Evolutionary conservation across 2,329 filamentous ascomycete species (phyloP).

Genomic region (Dothiorella sarmentorum): DNA sequence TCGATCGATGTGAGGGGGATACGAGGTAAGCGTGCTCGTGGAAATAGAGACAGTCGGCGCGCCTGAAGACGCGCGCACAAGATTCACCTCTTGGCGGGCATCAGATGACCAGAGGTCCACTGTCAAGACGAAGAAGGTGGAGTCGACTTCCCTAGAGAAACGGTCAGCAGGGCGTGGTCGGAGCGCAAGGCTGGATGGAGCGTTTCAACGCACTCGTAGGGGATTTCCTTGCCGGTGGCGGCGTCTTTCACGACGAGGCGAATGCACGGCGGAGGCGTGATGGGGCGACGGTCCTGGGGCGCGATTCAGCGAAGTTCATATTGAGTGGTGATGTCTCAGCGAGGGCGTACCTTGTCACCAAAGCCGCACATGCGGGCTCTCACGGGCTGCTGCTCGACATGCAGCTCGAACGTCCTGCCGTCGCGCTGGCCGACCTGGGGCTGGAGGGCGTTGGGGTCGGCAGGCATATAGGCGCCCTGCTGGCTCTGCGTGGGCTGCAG

Average conservation of each 20-base stretch:
- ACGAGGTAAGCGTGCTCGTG: slow-evolving; percentile 75
- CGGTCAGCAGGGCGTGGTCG: neutral
- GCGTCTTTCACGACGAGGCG: slow-evolving; percentile 75
- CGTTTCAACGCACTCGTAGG: slow-evolving; percentile 64
- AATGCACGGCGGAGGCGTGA: slow-evolving; percentile 92
- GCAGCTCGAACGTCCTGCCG: slow-evolving; percentile 50
- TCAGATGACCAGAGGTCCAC: slow-evolving; percentile 67
- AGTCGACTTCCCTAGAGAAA: slow-evolving; percentile 60
- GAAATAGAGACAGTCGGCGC: slow-evolving; percentile 70
- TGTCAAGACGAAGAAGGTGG: slow-evolving; percentile 64
- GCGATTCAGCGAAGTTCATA: neutral
- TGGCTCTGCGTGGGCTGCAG: neutral
- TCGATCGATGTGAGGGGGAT: slow-evolving; percentile 53
- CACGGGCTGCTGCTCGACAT: slow-evolving; percentile 85
- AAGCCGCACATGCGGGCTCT: slow-evolving; percentile 98
- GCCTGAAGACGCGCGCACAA: slow-evolving; percentile 62
- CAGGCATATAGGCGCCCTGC: neutral
- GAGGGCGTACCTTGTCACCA: slow-evolving; percentile 75
- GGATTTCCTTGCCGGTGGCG: slow-evolving; percentile 72
- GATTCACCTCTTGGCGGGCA: slow-evolving; percentile 61
- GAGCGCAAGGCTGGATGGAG: neutral
- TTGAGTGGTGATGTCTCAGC: neutral
- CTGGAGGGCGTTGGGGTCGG: neutral
- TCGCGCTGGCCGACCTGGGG: neutral
- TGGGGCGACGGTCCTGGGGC: slow-evolving; percentile 80